A percentile compares a stretch with the other conserved stretches of the same genome.
Evolutionary conservation across 2,329 filamentous ascomycete genomes (phyloP).

Genomic region (Sclerotinia nivalis): DNA sequence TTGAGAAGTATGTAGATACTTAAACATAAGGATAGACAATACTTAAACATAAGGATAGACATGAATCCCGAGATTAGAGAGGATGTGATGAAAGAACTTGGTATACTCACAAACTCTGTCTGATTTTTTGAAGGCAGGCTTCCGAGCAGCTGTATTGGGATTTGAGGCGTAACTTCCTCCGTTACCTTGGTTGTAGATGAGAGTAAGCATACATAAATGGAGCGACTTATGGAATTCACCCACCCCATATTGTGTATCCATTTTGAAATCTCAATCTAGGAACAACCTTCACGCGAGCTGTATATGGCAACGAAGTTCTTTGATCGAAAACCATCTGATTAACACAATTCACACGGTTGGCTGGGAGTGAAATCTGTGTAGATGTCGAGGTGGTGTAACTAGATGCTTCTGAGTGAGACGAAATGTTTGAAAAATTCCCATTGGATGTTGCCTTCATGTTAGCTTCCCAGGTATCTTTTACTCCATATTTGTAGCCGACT

Average conservation of each 20-base stretch:
- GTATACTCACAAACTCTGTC: constrained; percentile 1
- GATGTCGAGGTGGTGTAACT: background rate
- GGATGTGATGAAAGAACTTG: background rate
- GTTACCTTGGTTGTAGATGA: background rate
- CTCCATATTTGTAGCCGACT: background rate
- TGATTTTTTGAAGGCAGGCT: background rate
- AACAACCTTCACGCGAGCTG: background rate
- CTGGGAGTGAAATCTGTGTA: background rate
- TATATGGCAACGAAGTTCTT: background rate
- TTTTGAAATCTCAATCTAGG: constrained; percentile 4
- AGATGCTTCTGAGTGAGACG: background rate
- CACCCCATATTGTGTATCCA: background rate
- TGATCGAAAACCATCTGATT: background rate
- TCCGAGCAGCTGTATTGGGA: background rate
- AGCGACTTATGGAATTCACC: background rate
- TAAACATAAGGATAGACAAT: background rate
- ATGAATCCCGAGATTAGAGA: background rate
- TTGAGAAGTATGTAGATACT: background rate
- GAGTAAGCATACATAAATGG: background rate
- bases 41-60: too few species aligned
- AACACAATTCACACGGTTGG: background rate
- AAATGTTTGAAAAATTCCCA: background rate
- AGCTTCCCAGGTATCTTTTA: background rate
- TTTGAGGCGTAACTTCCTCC: background rate
- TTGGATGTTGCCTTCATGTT: background rate